Evolutionary conservation across 75 land plant species (phyloP).

Genomic region (Cryptomeria japonica): DNA sequence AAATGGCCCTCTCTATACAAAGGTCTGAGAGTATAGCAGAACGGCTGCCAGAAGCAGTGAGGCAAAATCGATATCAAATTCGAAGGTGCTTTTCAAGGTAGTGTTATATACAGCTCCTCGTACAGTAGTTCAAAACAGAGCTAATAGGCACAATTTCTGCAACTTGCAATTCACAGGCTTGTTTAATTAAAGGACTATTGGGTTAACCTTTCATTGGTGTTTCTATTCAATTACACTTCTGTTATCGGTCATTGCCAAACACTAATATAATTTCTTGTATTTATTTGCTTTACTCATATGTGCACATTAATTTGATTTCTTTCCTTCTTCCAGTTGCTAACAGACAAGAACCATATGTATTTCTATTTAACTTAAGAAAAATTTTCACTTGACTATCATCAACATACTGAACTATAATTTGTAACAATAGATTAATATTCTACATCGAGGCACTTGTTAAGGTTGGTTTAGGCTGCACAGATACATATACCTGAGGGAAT

Average conservation of each 20-base stretch:
- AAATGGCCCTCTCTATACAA: constrained; percentile 4
- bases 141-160: not conserved
- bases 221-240: not conserved
- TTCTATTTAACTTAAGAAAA: not conserved
- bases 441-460: not conserved
- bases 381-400: not conserved
- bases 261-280: not conserved
- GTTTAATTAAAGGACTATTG: not conserved
- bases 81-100: constrained; percentile 60
- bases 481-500: not conserved
- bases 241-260: not conserved
- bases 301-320: not conserved
- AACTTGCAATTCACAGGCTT: not conserved
- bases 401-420: not conserved
- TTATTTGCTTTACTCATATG: not conserved
- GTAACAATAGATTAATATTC: not conserved
- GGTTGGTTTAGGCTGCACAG: not conserved
- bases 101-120: not conserved
- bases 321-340: not conserved
- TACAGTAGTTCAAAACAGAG: not conserved
- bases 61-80: constrained; percentile 46
- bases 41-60: constrained; percentile 55
- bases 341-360: not conserved
- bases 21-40: constrained; percentile 48
- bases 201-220: not conserved